These are phyloP conservation scores for Collariella sp. DNA, from an alignment of 495 filamentous ascomycete species.

Conservation along the genomic window DNA sequence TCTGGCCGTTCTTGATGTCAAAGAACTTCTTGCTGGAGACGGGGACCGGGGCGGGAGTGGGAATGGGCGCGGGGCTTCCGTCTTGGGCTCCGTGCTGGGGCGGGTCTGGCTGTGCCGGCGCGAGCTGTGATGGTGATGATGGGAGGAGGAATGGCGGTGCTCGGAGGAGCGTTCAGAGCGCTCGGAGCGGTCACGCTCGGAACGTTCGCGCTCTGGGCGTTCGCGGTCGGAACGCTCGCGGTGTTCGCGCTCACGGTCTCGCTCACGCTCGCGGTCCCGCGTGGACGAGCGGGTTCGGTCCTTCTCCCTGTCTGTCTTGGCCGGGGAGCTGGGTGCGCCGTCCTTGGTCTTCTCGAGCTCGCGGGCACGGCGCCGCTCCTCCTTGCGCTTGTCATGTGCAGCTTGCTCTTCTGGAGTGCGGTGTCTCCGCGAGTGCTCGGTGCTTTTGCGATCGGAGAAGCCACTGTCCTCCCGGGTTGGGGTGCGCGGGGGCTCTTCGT, in stretches of 20 bases:
- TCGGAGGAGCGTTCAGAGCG: conserved; percentile 19
- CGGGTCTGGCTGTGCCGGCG: conserved; percentile 34
- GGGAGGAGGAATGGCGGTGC: conserved; percentile 12
- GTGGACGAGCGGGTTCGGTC: conserved; percentile 1
- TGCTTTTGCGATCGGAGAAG: conserved; percentile 24
- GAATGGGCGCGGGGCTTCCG: conserved; percentile 8
- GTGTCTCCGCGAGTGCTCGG: conserved; percentile 22
- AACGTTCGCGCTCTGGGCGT: not conserved
- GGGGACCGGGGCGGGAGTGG: conserved; percentile 17
- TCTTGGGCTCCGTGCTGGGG: conserved; percentile 25
- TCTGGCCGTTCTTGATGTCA: conserved; percentile 31
- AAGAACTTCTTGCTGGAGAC: conserved; percentile 35
- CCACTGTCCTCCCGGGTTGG: conserved; percentile 30
- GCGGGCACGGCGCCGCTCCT: no score
- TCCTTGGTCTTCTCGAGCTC: conserved; percentile 25
- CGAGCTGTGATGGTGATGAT: conserved; percentile 24
- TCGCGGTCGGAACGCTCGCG: conserved; percentile 5
- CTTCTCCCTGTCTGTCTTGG: conserved; percentile 13
- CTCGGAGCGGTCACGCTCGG: conserved; percentile 14
- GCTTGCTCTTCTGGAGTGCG: conserved; percentile 40
- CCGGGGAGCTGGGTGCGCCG: conserved; percentile 12
- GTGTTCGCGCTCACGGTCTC: not conserved
- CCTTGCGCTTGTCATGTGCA: conserved; percentile 34
- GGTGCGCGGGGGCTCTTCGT: conserved; percentile 27
- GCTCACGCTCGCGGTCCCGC: not conserved